Conservation (phyloP, 176 grass and related monocot genomes). For the Musa schizocarpa region DNA sequence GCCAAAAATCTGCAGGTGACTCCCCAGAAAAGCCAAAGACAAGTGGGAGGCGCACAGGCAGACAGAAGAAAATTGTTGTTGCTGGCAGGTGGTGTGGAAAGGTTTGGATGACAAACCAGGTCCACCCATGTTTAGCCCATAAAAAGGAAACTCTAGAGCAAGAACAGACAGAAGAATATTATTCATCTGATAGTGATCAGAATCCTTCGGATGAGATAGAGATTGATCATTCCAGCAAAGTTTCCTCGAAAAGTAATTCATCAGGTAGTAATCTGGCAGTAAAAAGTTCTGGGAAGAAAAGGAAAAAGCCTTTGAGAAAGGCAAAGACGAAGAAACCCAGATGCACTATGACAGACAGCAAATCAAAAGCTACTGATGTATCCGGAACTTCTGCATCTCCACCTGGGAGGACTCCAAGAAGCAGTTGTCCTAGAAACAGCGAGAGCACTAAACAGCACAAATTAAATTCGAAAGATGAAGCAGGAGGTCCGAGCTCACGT, state of each 20-base stretch:
- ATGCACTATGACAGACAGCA: constrained; percentile 17
- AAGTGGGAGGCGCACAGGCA: constrained; percentile 26
- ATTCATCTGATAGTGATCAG: constrained; percentile 7
- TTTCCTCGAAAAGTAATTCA: constrained; percentile 12
- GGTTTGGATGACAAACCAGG: constrained; percentile 98
- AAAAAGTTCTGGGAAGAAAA: constrained; percentile 38
- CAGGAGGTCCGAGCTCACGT: constrained; percentile 19
- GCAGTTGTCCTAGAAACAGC: neutral
- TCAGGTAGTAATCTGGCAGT: constrained; percentile 16
- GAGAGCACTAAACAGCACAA: constrained; percentile 15
- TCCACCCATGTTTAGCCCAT: constrained; percentile 63
- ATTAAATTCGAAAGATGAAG: constrained; percentile 28
- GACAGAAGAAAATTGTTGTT: constrained; percentile 75
- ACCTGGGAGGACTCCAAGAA: neutral
- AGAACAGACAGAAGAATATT: constrained; percentile 20
- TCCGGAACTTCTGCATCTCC: neutral
- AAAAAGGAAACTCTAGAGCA: constrained; percentile 27
- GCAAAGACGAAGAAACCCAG: constrained; percentile 36
- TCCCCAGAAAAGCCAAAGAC: constrained; percentile 17
- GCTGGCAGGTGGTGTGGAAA: constrained; percentile 91
- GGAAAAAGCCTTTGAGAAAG: constrained; percentile 25
- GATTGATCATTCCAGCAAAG: constrained; percentile 20
- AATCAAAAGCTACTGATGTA: constrained; percentile 4
- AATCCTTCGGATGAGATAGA: constrained; percentile 21
- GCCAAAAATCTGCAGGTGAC: constrained; percentile 46